Evolutionary conservation across 2,329 filamentous ascomycete genomes (phyloP), one percentile per base, ranked within the genome.

Genomic region (Scorias spongiosa): DNA sequence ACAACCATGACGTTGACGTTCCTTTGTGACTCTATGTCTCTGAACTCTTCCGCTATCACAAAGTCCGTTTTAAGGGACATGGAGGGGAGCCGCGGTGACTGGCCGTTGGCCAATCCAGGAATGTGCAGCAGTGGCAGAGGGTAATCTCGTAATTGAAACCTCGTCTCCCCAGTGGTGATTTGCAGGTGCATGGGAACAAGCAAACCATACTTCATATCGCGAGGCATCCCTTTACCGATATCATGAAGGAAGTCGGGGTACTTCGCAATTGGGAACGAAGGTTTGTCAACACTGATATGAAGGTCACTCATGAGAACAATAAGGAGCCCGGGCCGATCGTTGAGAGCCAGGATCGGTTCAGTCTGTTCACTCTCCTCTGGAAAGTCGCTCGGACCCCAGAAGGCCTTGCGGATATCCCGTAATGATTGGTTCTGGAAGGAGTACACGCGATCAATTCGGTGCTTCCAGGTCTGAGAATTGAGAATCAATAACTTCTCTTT

Each of bases 201-300:
- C 15, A 98, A 70, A 9, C 86, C 80, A 60, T 96, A 98, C 56
- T 89, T 71, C 75, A 87, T 98, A 55, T 93, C 81, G 49, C 78
- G 72, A 1, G 91, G 91, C 78, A 98, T 93, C 1, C 91, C 91
- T 65, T 98, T 98, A n/a, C 91, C 91, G 46, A 96, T 80, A 40
- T 78, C 76, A 57, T 95, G 75, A 20, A 98, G 68, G 58, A 93
- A 98, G 12, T 82, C 75, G 0, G 89, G 84, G 44, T 89, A 77
- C 10, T 94, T 80, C 2, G 76, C 71, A 46, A 93, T 68, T 0
- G 87, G 81, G 58, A 98, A 98, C 0, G 84, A 89, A 1, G 91
- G 91, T 60, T 94, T 95, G 62, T 96, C 91, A 46, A 98, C 71
- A 29, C 78, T 70, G 44, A 98, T 72, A 49, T 89, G 81, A 29